Evolutionary conservation across 495 filamentous ascomycete genomes (phyloP), one percentile per base, ranked within the genome.

Genomic region (Neurospora sp.): DNA sequence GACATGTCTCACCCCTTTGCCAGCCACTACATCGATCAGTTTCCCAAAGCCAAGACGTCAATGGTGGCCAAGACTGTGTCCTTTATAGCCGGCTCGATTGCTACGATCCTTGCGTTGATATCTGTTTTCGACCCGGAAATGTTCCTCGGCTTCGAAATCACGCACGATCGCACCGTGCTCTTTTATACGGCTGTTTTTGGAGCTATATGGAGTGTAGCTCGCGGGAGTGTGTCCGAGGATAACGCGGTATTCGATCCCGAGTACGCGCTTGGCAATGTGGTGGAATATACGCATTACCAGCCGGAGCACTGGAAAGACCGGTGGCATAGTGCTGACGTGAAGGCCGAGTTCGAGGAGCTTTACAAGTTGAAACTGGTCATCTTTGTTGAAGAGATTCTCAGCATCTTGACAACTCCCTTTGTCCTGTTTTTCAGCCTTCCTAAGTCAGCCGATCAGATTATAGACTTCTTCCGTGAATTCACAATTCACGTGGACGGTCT

Each of bases 401-500:
- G 94, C 81, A 94, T 98, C 79, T 87, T 99, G 46, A 90, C 96
- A 71, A 97, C 94, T 8, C 96, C 96, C 6, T 91, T 96, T 71
- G 89, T 98, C 27, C 88, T 98, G 39, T 93, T 94, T 85, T 90
- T 91, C 79, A 94, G 91, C 72, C 86, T 98, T 68, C 93, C 94
- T 7, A 93, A 91, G 78, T 94, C 91, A 82, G 94, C 91, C 80
- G 96, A 98, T 77, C 92, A 93, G 70, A 89, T 98, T 73, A 92
- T 99, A 69, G 96, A 99, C 78, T 99, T 99, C 82, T 98, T 99
- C 83, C 89, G 96, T 18, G 96, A 99, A 78, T 98, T 97, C 77
- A 97, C 96, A 2, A 89, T 99, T 22, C 95, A 98, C 76, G 94
- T 99, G 12, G 96, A 99, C 82, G 96, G 96, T 0, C 86, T 99